phyloP scores from a whole-genome alignment of 129 eudicot species.

The Daucus carota region DH1_v3.0 NC_030385.2:7297001-7297500 shows the following conservation, averaged over 20 bases:
- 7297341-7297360: neutral
- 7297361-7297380: neutral
- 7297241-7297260: neutral
- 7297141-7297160: too few species aligned
- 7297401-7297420: neutral
- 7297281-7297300: neutral
- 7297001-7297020: neutral
- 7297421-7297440: neutral
- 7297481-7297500: neutral
- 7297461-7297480: conserved; percentile 1
- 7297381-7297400: neutral
- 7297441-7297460: neutral
- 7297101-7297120: neutral
- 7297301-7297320: neutral
- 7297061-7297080: neutral
- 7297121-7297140: neutral
- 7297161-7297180: neutral
- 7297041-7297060: neutral
- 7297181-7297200: neutral
- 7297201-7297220: too few species aligned
- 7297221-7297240: neutral
- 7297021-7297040: neutral
- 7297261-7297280: neutral
- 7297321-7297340: neutral
- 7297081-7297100: neutral